These are phyloP conservation scores for Cyberlindnera japonica DNA, from an alignment of 805 yeast genomes.

Conservation along the genomic window DNA sequence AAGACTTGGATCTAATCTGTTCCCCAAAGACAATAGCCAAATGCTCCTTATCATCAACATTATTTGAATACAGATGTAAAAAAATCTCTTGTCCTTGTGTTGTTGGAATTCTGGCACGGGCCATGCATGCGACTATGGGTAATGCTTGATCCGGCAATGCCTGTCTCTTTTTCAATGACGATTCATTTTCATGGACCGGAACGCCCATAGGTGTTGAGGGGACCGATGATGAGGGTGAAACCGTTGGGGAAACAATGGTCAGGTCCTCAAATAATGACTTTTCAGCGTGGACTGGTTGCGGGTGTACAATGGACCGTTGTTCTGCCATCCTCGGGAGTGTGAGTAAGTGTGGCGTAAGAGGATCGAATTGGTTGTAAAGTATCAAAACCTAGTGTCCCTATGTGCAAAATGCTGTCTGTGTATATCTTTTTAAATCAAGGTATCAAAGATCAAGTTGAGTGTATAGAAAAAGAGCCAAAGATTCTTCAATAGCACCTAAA, in stretches of 20 bases:
- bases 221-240: constrained; percentile 29
- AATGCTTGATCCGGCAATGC: constrained; percentile 50
- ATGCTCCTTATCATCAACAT: constrained; percentile 89
- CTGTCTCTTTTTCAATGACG: constrained; percentile 28
- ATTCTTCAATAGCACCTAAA: too few species aligned
- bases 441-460: too few species aligned
- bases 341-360: neutral
- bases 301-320: constrained; percentile 13
- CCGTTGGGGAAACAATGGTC: constrained; percentile 39
- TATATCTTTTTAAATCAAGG: too few species aligned
- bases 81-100: constrained; percentile 93
- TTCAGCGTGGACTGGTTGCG: constrained; percentile 14
- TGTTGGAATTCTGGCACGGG: constrained; percentile 95
- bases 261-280: constrained; percentile 32
- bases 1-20: constrained; percentile 71
- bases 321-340: constrained; percentile 3
- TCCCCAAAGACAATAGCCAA: constrained; percentile 96
- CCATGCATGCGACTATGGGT: constrained; percentile 82
- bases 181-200: constrained; percentile 20
- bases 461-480: too few species aligned
- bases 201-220: constrained; percentile 28
- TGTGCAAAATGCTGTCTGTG: too few species aligned
- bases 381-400: too few species aligned
- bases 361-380: neutral
- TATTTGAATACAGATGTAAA: constrained; percentile 81